Evolutionary conservation across 164 flowering plant genomes (phyloP).

Genomic region (Platanus orientalis): DNA sequence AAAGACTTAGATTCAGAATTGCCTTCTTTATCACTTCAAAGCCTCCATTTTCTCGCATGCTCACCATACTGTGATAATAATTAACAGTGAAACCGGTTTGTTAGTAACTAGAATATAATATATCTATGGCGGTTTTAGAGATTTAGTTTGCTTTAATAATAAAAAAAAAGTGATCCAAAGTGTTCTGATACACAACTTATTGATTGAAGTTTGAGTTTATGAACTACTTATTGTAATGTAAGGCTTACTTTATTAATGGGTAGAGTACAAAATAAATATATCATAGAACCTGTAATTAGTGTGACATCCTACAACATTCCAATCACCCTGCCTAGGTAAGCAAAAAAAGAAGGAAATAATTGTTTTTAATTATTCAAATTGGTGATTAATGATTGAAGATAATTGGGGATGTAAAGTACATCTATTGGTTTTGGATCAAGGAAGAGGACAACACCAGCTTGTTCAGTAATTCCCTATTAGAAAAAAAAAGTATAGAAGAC

Average conservation of each 20-base stretch:
- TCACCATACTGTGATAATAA: slow-evolving; percentile 57
- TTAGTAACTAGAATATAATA: neutral
- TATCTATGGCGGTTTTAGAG: neutral
- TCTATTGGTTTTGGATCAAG: slow-evolving; percentile 98
- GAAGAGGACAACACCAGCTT: slow-evolving; percentile 94
- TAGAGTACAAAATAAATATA: neutral
- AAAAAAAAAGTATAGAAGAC: slow-evolving; percentile 4
- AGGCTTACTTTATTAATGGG: neutral
- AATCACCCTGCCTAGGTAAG: slow-evolving; percentile 64
- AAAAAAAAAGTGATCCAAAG: too few relatives aligned
- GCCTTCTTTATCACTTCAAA: slow-evolving; percentile 92
- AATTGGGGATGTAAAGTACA: slow-evolving; percentile 31
- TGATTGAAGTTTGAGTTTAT: too few relatives aligned
- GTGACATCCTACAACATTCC: slow-evolving; percentile 99
- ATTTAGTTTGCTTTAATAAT: too few relatives aligned
- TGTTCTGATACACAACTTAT: too few relatives aligned
- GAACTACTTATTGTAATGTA: neutral
- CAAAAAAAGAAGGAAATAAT: neutral
- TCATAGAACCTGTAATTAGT: slow-evolving; percentile 77
- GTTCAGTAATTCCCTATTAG: slow-evolving; percentile 92
- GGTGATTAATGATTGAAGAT: neutral
- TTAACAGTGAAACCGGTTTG: neutral
- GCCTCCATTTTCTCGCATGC: slow-evolving; percentile 96
- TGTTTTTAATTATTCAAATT: neutral
- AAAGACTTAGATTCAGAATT: slow-evolving; percentile 82